Conservation (phyloP, 2,329 filamentous ascomycete species). For the Colletotrichum salicis region DNA sequence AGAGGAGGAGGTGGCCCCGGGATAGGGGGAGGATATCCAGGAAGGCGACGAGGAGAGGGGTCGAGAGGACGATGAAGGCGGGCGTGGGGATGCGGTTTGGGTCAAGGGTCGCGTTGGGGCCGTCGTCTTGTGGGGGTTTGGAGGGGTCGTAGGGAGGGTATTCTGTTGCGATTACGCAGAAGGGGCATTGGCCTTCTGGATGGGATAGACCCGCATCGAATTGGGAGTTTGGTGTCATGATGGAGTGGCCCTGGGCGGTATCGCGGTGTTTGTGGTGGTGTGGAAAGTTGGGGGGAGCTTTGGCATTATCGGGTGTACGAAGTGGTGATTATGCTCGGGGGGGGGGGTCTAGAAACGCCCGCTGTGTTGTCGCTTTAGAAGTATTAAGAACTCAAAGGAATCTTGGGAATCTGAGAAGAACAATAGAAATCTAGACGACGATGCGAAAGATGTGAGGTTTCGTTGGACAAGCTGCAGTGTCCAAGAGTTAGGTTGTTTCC, state of each 20-base stretch:
- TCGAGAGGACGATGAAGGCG: constrained; percentile 79
- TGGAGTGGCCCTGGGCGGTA: not conserved
- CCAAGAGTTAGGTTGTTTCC: constrained; percentile 12
- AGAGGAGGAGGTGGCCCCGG: constrained; percentile 83
- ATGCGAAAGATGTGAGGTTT: constrained; percentile 3
- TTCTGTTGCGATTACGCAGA: constrained; percentile 67
- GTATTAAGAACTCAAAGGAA: not conserved
- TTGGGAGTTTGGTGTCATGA: constrained; percentile 23
- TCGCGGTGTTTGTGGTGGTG: not conserved
- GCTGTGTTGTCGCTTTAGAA: not conserved
- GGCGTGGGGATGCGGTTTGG: constrained; percentile 51
- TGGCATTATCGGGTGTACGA: constrained; percentile 6
- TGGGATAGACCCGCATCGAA: constrained; percentile 38
- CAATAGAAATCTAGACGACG: not conserved
- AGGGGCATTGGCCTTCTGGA: constrained; percentile 62
- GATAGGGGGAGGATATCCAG: constrained; percentile 93
- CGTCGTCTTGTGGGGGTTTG: constrained; percentile 51
- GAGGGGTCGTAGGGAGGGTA: constrained; percentile 60
- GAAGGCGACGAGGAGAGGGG: constrained; percentile 82
- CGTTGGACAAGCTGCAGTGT: not conserved
- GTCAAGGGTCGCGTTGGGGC: constrained; percentile 42
- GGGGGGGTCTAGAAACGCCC: not conserved
- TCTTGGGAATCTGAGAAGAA: not conserved
- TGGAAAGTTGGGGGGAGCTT: not conserved
- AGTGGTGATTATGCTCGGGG: not conserved